Conservation (phyloP, 1,139 yeast species). For the Yamadazyma sp. region DNA sequence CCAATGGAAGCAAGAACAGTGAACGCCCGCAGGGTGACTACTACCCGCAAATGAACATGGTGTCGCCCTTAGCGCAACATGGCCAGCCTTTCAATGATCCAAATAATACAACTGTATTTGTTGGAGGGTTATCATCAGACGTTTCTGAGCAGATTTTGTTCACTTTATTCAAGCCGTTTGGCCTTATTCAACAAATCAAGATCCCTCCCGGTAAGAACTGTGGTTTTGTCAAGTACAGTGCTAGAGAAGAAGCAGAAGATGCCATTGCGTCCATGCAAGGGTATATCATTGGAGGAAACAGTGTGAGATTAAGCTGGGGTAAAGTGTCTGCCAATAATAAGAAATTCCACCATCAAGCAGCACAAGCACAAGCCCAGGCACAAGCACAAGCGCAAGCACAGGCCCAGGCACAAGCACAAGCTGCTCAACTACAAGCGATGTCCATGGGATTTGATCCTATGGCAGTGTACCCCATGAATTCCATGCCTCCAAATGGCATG, state of each 20-base stretch:
- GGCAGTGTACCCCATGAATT: conserved; percentile 24
- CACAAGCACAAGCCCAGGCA: conserved; percentile 34
- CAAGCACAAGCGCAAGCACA: conserved; percentile 19
- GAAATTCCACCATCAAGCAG: conserved; percentile 34
- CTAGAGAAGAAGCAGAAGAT: conserved; percentile 81
- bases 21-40: background rate
- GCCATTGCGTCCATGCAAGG: conserved; percentile 95
- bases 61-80: conserved; percentile 5
- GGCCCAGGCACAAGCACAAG: conserved; percentile 2
- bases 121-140: conserved; percentile 80
- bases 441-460: conserved; percentile 40
- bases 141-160: conserved; percentile 76
- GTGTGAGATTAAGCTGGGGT: conserved; percentile 91
- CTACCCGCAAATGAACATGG: conserved; percentile 3
- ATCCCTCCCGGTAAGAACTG: conserved; percentile 93
- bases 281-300: conserved; percentile 79
- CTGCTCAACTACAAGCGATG: conserved; percentile 24
- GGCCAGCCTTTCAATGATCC: conserved; percentile 58
- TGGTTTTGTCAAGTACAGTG: conserved; percentile 84
- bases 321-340: conserved; percentile 45
- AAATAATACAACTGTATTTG: conserved; percentile 89
- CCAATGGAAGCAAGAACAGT: background rate
- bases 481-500: conserved; percentile 18
- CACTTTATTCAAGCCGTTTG: conserved; percentile 79
- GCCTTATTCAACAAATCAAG: conserved; percentile 79